phyloP scores from a whole-genome alignment of 805 yeast genomes.

The Metschnikowia peoriensis region DNA sequence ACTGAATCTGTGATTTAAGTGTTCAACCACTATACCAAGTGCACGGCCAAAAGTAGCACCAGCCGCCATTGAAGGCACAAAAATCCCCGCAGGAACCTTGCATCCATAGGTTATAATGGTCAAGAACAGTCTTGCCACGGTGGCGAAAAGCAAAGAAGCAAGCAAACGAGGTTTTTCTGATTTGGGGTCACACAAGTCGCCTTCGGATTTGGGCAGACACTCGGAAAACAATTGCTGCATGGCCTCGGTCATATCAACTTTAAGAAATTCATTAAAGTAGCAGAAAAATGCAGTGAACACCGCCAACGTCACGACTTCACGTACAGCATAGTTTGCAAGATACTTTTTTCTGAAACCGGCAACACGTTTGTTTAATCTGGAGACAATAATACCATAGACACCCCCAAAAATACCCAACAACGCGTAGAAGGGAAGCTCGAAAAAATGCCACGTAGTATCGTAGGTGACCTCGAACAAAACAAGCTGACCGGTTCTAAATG shows the following conservation, averaged over 20 bases:
- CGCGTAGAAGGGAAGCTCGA: conserved; percentile 79
- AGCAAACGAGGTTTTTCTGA: conserved; percentile 38
- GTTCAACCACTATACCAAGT: conserved; percentile 69
- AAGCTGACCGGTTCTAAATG: conserved; percentile 91
- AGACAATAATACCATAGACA: conserved; percentile 74
- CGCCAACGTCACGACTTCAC: conserved; percentile 71
- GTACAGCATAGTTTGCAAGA: conserved; percentile 54
- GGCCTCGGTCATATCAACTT: conserved; percentile 90
- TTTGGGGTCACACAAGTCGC: conserved; percentile 36
- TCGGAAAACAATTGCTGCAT: conserved; percentile 90
- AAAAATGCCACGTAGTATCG: conserved; percentile 80
- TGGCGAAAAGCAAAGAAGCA: conserved; percentile 63
- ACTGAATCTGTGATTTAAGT: conserved; percentile 27
- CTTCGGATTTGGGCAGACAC: conserved; percentile 53
- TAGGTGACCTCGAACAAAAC: conserved; percentile 91
- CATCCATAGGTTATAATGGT: conserved; percentile 88
- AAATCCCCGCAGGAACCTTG: conserved; percentile 95
- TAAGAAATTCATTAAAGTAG: conserved; percentile 78
- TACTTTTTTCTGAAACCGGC: conserved; percentile 75
- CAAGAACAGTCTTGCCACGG: conserved; percentile 64
- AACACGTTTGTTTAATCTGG: conserved; percentile 70
- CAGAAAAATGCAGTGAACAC: conserved; percentile 70
- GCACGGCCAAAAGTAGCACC: conserved; percentile 95
- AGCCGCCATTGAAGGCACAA: conserved; percentile 95
- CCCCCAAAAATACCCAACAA: conserved; percentile 91